phyloP scores from a whole-genome alignment of 352 stramenopile genomes.

The Globisporangium rhizosaccharum region DNA sequence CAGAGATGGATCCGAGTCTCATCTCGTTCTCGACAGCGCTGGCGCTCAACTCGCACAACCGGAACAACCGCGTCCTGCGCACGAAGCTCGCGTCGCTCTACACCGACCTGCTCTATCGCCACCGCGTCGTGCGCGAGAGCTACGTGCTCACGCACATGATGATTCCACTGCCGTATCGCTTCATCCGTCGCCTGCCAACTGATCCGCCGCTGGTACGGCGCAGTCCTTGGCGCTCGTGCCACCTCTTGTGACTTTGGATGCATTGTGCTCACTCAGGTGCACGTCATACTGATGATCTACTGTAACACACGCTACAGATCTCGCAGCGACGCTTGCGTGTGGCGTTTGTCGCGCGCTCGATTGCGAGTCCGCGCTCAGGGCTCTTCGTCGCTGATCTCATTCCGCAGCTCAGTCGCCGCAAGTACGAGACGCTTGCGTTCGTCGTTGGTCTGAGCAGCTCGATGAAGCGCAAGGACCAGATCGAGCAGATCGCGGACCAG shows the following conservation, averaged over 20 bases:
- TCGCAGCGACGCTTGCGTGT: slow-evolving; percentile 37
- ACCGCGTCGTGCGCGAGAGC: slow-evolving; percentile 26
- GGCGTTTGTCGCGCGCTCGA: slow-evolving; percentile 63
- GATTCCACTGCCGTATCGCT: slow-evolving; percentile 28
- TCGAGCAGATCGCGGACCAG: slow-evolving; percentile 50
- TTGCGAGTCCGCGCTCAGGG: slow-evolving; percentile 43
- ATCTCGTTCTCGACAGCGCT: slow-evolving; percentile 53
- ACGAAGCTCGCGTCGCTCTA: slow-evolving; percentile 47
- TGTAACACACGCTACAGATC: slow-evolving; percentile 10
- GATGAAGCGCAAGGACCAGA: slow-evolving; percentile 34
- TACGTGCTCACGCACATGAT: slow-evolving; percentile 48
- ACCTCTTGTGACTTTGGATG: background rate
- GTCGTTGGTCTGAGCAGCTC: slow-evolving; percentile 54
- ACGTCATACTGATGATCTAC: background rate
- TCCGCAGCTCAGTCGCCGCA: slow-evolving; percentile 36
- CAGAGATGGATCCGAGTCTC: slow-evolving; percentile 46
- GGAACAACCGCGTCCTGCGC: slow-evolving; percentile 68
- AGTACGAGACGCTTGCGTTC: slow-evolving; percentile 73
- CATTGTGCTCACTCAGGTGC: background rate
- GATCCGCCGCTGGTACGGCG: slow-evolving; percentile 8
- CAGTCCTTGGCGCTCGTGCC: background rate
- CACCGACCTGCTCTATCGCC: slow-evolving; percentile 31
- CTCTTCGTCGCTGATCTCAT: slow-evolving; percentile 67
- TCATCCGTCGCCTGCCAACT: slow-evolving; percentile 3
- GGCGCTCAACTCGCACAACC: slow-evolving; percentile 55